Percentiles rank a stretch among this genome's conserved stretches.
Conservation (phyloP, 768 basidiomycete species). For the Pulveroboletus sp. region DNA sequence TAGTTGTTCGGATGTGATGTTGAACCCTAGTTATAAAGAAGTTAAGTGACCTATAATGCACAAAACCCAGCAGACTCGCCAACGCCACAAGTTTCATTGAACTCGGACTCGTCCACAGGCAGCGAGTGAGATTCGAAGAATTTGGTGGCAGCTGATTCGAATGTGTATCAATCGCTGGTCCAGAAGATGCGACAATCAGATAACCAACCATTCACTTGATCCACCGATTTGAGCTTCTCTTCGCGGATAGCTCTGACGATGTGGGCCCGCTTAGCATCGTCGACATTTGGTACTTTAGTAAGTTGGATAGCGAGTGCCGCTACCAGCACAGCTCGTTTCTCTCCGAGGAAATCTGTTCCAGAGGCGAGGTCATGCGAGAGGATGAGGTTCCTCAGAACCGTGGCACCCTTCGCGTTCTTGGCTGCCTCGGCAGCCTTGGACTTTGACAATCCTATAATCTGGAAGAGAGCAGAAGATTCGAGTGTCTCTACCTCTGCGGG, state of each 20-base stretch:
- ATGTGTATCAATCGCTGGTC: slow-evolving; percentile 3
- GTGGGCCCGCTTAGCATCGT: slow-evolving; percentile 54
- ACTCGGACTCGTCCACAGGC: slow-evolving; percentile 66
- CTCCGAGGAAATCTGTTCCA: slow-evolving; percentile 49
- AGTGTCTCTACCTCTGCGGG: slow-evolving; percentile 9
- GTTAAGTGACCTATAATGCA: neutral
- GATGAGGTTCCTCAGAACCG: slow-evolving; percentile 67
- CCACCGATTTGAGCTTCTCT: slow-evolving; percentile 70
- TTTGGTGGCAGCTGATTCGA: slow-evolving; percentile 53
- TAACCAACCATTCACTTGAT: slow-evolving; percentile 81
- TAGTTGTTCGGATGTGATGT: slow-evolving; percentile 67
- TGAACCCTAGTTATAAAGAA: slow-evolving; percentile 60
- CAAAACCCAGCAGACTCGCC: slow-evolving; percentile 49
- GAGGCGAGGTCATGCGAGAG: slow-evolving; percentile 47
- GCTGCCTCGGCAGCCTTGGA: slow-evolving; percentile 81
- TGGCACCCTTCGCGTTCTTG: slow-evolving; percentile 75
- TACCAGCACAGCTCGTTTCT: slow-evolving; percentile 73
- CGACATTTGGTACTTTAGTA: slow-evolving; percentile 51
- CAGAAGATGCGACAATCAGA: neutral
- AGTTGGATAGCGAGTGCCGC: slow-evolving; percentile 64
- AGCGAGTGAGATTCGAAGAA: slow-evolving; percentile 60
- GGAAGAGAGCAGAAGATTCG: slow-evolving; percentile 49
- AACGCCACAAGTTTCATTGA: slow-evolving; percentile 81
- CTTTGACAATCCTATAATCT: slow-evolving; percentile 71
- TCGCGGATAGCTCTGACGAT: slow-evolving; percentile 68